These are phyloP conservation scores for Solanum sparsipilum DNA, from an alignment of 257 asterid genomes.

Conservation along the genomic window DNA sequence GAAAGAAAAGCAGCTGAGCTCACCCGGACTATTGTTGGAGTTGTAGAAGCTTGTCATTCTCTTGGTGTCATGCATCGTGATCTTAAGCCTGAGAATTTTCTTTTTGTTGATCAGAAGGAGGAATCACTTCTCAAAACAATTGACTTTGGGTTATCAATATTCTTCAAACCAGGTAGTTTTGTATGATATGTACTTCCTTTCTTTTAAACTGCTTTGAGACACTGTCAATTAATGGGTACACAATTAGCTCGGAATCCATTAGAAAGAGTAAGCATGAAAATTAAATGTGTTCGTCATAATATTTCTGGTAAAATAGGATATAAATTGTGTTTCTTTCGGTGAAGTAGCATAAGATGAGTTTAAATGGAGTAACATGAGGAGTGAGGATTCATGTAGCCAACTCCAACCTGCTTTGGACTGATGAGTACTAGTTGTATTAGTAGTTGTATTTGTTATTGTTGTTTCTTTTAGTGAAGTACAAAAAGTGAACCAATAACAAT, in stretches of 20 bases:
- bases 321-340: background rate
- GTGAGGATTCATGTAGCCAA: background rate
- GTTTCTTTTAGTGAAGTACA: background rate
- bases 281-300: background rate
- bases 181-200: background rate
- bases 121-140: slow-evolving; percentile 87
- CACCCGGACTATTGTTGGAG: slow-evolving; percentile 86
- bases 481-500: background rate
- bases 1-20: slow-evolving; percentile 96
- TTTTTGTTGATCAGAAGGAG: slow-evolving; percentile 70
- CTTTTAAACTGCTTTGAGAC: background rate
- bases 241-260: background rate
- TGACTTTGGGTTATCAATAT: slow-evolving; percentile 80
- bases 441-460: background rate
- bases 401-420: background rate
- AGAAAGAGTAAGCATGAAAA: background rate
- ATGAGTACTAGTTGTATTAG: background rate
- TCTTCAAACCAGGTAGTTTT: slow-evolving; percentile 79
- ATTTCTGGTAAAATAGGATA: background rate
- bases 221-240: background rate
- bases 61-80: slow-evolving; percentile 95
- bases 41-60: slow-evolving; percentile 91
- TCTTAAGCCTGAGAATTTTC: slow-evolving; percentile 93
- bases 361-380: background rate
- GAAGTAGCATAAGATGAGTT: background rate